Percentiles rank a stretch among this genome's conserved stretches.
phyloP scores from a whole-genome alignment of 73 alveolate genomes.

The Tetrahymena elliotti region DNA sequence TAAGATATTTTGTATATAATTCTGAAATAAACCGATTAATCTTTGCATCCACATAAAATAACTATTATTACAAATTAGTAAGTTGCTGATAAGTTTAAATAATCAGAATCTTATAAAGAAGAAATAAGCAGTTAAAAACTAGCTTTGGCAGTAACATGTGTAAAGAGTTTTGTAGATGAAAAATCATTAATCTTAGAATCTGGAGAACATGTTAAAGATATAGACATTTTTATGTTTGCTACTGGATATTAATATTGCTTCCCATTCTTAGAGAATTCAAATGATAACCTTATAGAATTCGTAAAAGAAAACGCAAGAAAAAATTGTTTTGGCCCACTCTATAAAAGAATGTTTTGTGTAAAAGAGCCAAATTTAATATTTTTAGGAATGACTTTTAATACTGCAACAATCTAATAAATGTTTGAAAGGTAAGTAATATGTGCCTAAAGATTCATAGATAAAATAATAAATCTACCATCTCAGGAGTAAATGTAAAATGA shows the following conservation, averaged over 20 bases:
- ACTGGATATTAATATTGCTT: not conserved
- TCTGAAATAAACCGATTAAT: not conserved
- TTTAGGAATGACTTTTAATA: not conserved
- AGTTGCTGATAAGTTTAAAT: not conserved
- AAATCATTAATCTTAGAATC: not conserved
- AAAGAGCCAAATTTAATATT: not conserved
- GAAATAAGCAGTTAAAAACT: not conserved
- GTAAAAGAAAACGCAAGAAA: not conserved
- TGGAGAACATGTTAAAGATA: not conserved
- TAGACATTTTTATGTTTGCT: not conserved
- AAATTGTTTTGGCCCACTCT: not conserved
- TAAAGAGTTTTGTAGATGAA: not conserved
- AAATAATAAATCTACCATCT: not conserved
- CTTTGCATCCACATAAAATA: not conserved
- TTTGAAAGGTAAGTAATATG: not conserved
- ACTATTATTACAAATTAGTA: not conserved
- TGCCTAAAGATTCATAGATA: not conserved
- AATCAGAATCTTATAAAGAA: not conserved
- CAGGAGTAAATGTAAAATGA: not conserved
- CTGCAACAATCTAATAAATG: not conserved
- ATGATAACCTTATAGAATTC: not conserved
- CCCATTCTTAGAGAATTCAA: not conserved
- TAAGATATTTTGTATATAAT: not conserved
- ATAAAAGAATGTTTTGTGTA: not conserved
- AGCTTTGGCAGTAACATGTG: not conserved